Percentiles rank a stretch among this genome's conserved stretches.
These are phyloP conservation scores for Solanum pimpinellifolium DNA, from an alignment of 257 asterid species.

Conservation along the genomic window DNA sequence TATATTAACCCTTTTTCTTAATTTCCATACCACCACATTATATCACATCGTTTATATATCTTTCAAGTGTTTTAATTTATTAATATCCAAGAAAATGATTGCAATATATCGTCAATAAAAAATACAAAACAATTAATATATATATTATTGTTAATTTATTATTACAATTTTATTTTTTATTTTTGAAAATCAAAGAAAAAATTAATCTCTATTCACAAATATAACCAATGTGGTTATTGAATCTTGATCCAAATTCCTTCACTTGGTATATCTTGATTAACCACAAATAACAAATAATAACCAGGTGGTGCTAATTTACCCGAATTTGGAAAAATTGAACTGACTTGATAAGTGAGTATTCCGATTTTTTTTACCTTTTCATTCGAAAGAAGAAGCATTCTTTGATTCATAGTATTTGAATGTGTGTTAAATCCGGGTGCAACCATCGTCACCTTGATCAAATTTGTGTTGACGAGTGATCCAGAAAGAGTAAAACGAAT, in stretches of 20 bases:
- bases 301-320: not conserved
- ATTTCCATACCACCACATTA: not conserved
- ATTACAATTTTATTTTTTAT: too few species aligned
- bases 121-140: not conserved
- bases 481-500: constrained; percentile 1
- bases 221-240: not conserved
- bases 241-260: constrained; percentile 32
- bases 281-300: not conserved
- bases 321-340: not conserved
- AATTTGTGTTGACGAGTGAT: not conserved
- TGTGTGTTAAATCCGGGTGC: constrained; percentile 33
- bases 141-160: not conserved
- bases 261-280: constrained; percentile 20
- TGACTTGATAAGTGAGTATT: not conserved
- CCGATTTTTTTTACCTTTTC: not conserved
- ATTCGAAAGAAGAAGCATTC: constrained; percentile 9
- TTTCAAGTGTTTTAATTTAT: not conserved
- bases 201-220: not conserved
- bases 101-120: not conserved
- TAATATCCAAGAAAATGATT: not conserved
- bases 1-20: not conserved
- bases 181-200: not conserved
- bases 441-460: constrained; percentile 18
- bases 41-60: not conserved
- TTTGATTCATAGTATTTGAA: constrained; percentile 36